Conservation (phyloP, 1,139 yeast species). For the Scheffersomyces segobiensis region DNA sequence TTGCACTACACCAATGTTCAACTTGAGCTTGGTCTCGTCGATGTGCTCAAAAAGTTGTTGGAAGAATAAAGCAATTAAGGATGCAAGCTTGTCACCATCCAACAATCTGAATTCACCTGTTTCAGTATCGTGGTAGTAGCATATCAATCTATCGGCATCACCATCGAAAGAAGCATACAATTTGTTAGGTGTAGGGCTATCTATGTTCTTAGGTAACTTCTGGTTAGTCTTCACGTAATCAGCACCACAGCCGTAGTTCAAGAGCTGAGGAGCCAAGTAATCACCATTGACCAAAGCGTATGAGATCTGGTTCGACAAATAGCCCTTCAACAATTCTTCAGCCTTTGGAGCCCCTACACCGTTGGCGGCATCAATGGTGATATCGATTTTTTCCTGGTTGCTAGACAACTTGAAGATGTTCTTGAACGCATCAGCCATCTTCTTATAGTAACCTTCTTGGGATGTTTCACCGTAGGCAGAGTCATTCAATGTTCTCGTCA, state of each 20-base stretch:
- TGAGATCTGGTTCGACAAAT: constrained; percentile 42
- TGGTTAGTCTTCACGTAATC: constrained; percentile 93
- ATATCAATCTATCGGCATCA: constrained; percentile 93
- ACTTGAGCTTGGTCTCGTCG: constrained; percentile 33
- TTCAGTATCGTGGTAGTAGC: constrained; percentile 59
- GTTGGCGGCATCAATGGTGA: constrained; percentile 86
- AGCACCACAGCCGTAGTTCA: constrained; percentile 90
- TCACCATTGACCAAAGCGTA: constrained; percentile 59
- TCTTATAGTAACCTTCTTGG: constrained; percentile 71
- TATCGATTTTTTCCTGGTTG: constrained; percentile 31
- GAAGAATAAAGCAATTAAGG: constrained; percentile 74
- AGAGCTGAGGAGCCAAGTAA: constrained; percentile 52
- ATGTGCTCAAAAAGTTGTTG: constrained; percentile 48
- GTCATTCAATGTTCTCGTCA: constrained; percentile 74
- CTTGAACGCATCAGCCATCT: constrained; percentile 49
- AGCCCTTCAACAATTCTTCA: constrained; percentile 43
- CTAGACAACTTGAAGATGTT: constrained; percentile 27
- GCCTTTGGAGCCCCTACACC: constrained; percentile 93
- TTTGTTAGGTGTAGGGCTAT: constrained; percentile 35
- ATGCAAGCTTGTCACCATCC: constrained; percentile 94
- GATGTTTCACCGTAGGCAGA: constrained; percentile 59
- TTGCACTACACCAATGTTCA: constrained; percentile 83
- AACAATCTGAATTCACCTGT: constrained; percentile 59
- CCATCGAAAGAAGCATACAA: constrained; percentile 91
- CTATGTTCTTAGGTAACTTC: constrained; percentile 64